These are phyloP conservation scores for Hyphopichia khmerensis DNA, from an alignment of 1,139 yeast species.

Conservation along the genomic window DNA sequence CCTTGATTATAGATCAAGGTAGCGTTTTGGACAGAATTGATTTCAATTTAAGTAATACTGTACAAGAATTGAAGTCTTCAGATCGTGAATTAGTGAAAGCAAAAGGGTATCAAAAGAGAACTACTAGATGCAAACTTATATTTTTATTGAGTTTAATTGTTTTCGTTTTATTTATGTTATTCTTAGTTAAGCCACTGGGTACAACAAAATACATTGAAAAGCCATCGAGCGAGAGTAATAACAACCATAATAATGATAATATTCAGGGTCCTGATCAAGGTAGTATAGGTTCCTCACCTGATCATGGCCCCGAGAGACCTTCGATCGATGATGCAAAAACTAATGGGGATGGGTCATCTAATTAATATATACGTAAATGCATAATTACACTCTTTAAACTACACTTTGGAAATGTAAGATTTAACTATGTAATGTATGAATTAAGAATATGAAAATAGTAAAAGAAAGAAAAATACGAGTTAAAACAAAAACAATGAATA, in stretches of 20 bases:
- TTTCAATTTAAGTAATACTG: slow-evolving; percentile 81
- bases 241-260: not conserved
- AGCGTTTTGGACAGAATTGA: slow-evolving; percentile 90
- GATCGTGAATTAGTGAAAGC: slow-evolving; percentile 78
- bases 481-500: not conserved
- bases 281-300: not conserved
- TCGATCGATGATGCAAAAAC: slow-evolving; percentile 1
- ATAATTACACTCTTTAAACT: not conserved
- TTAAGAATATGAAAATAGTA: not conserved
- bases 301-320: slow-evolving; percentile 6
- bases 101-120: slow-evolving; percentile 76
- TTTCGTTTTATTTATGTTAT: slow-evolving; percentile 66
- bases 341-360: not conserved
- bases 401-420: not conserved
- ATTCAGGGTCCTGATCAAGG: not conserved
- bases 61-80: slow-evolving; percentile 71
- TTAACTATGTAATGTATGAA: too few relatives aligned
- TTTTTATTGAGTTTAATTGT: slow-evolving; percentile 70
- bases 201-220: slow-evolving; percentile 23
- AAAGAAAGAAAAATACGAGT: not conserved
- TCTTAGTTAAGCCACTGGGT: slow-evolving; percentile 62
- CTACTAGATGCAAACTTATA: slow-evolving; percentile 88
- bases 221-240: slow-evolving; percentile 10
- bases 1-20: slow-evolving; percentile 92
- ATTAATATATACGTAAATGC: not conserved